phyloP scores from a whole-genome alignment of 2,329 filamentous ascomycete genomes.

The Scedosporium minutisporum region DNA sequence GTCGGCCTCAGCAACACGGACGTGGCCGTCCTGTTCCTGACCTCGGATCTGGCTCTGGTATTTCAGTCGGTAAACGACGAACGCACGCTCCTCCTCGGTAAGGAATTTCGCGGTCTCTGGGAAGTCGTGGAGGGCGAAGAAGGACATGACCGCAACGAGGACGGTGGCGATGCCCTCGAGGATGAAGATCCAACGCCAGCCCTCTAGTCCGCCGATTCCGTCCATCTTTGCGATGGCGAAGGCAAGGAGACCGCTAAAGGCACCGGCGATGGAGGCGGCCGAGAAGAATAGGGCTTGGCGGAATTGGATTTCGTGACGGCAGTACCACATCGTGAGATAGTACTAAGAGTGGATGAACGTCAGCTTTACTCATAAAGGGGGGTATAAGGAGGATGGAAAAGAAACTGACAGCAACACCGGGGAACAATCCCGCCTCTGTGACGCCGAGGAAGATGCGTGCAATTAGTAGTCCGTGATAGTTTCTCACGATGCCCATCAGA shows the following conservation, averaged over 20 bases:
- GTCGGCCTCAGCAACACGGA: constrained; percentile 39
- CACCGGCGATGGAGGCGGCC: constrained; percentile 49
- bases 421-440: constrained; percentile 50
- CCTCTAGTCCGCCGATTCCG: constrained; percentile 38
- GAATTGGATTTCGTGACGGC: constrained; percentile 48
- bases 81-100: constrained; percentile 28
- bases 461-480: constrained; percentile 37
- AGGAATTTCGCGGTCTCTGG: constrained; percentile 43
- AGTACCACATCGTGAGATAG: constrained; percentile 47
- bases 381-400: not conserved
- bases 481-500: constrained; percentile 40
- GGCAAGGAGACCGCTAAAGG: constrained; percentile 53
- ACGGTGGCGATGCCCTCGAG: constrained; percentile 48
- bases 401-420: constrained; percentile 42
- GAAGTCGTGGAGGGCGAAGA: constrained; percentile 50
- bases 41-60: constrained; percentile 52
- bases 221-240: constrained; percentile 50
- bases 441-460: constrained; percentile 37
- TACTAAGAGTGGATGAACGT: not conserved
- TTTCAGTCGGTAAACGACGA: constrained; percentile 33
- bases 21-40: constrained; percentile 35
- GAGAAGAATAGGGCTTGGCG: constrained; percentile 51
- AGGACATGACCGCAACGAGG: constrained; percentile 32
- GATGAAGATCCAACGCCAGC: constrained; percentile 78
- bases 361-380: not conserved